A percentile compares a stretch with the other conserved stretches of the same genome.
These are phyloP conservation scores for Boletus reticuloceps DNA, from an alignment of 768 basidiomycete genomes.

Conservation along the genomic window DNA sequence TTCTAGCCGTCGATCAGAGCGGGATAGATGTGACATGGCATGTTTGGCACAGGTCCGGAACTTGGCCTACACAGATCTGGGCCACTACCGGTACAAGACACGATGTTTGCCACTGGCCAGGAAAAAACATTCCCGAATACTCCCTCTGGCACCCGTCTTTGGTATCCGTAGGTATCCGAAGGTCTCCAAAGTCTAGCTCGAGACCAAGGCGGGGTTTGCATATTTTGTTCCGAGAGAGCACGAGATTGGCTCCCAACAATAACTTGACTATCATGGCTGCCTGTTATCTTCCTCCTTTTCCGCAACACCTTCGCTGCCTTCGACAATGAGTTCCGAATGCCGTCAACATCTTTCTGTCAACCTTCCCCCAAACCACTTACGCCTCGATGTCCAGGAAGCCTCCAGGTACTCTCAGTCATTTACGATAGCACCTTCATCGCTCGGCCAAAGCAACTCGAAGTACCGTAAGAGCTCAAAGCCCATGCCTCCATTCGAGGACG, in stretches of 20 bases:
- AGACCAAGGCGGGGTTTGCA: too few relatives aligned
- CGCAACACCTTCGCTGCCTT: neutral
- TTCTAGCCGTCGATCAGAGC: too few relatives aligned
- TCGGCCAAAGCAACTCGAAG: slow-evolving; percentile 15
- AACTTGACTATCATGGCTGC: slow-evolving; percentile 5
- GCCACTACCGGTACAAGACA: too few relatives aligned
- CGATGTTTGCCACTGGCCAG: too few relatives aligned
- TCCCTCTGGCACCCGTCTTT: too few relatives aligned
- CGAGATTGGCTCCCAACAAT: neutral
- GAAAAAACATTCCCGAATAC: too few relatives aligned
- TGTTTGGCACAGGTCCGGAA: too few relatives aligned
- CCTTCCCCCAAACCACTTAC: slow-evolving; percentile 2
- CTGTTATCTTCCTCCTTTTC: slow-evolving; percentile 5
- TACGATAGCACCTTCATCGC: slow-evolving; percentile 28
- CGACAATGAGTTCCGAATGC: slow-evolving; percentile 29
- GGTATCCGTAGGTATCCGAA: too few relatives aligned
- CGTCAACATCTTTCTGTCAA: slow-evolving; percentile 31
- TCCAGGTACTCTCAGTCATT: slow-evolving; percentile 47
- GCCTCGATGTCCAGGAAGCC: slow-evolving; percentile 12
- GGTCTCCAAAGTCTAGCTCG: too few relatives aligned
- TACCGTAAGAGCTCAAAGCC: neutral
- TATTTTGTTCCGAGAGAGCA: too few relatives aligned
- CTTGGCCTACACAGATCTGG: too few relatives aligned
- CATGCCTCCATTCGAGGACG: slow-evolving; percentile 13
- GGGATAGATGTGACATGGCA: too few relatives aligned